Evolutionary conservation across 768 basidiomycete genomes (phyloP).

Genomic region (Scleroderma citrinum): DNA sequence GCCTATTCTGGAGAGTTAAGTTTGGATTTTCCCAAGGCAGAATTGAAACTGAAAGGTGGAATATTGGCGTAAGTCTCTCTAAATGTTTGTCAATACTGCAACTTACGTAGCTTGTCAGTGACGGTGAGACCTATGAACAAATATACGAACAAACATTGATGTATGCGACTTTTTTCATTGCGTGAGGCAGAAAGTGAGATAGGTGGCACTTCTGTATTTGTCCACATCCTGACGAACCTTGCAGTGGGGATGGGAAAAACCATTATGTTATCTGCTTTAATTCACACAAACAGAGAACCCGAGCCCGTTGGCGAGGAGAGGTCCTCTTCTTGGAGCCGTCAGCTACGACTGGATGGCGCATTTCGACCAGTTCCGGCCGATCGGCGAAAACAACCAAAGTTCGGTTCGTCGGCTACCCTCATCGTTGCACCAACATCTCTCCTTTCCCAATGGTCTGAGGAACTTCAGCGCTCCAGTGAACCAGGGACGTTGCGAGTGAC

Average conservation of each 20-base stretch:
- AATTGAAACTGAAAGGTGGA: slow-evolving; percentile 74
- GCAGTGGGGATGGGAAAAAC: slow-evolving; percentile 96
- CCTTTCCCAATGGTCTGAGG: slow-evolving; percentile 89
- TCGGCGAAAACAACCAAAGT: slow-evolving; percentile 21
- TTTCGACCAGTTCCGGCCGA: slow-evolving; percentile 45
- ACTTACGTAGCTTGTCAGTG: slow-evolving; percentile 21
- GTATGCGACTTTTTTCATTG: neutral
- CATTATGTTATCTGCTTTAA: slow-evolving; percentile 86
- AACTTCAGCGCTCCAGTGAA: slow-evolving; percentile 79
- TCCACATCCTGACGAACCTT: slow-evolving; percentile 3
- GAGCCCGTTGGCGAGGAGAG: slow-evolving; percentile 29
- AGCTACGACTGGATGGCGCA: slow-evolving; percentile 55
- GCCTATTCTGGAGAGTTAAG: slow-evolving; percentile 88
- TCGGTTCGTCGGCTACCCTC: slow-evolving; percentile 59
- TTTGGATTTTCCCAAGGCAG: slow-evolving; percentile 76
- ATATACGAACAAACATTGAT: neutral
- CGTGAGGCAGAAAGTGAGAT: slow-evolving; percentile 44
- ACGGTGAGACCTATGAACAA: slow-evolving; percentile 23
- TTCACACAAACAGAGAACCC: slow-evolving; percentile 65
- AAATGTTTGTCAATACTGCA: neutral
- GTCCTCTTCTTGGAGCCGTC: slow-evolving; percentile 43
- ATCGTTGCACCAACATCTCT: slow-evolving; percentile 92
- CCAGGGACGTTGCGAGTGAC: slow-evolving; percentile 58
- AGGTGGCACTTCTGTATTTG: slow-evolving; percentile 1
- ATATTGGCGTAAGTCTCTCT: slow-evolving; percentile 71